These are phyloP conservation scores for Picea glauca DNA, from an alignment of 75 land plant genomes.

Conservation along the genomic window DNA sequence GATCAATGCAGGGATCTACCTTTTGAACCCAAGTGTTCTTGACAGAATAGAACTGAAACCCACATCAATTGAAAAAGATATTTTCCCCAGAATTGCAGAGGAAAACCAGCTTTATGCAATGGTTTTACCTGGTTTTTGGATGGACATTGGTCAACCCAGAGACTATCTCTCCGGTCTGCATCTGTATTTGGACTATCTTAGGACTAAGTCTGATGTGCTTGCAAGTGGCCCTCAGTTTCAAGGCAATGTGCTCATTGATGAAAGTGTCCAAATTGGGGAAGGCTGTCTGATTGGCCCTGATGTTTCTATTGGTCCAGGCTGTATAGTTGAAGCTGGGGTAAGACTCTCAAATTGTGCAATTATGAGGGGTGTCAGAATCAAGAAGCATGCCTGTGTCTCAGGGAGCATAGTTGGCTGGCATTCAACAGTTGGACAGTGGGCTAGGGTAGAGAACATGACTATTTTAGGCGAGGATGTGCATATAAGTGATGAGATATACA, in stretches of 20 bases:
- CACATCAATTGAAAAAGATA: conserved; percentile 46
- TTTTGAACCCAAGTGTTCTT: conserved; percentile 29
- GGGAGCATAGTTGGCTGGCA: conserved; percentile 47
- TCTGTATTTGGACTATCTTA: conserved; percentile 34
- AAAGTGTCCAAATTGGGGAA: conserved; percentile 31
- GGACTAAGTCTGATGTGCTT: conserved; percentile 26
- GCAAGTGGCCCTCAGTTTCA: conserved; percentile 14
- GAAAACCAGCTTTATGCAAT: conserved; percentile 35
- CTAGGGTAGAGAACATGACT: conserved; percentile 47
- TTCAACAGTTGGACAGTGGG: conserved; percentile 45
- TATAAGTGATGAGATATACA: conserved; percentile 37
- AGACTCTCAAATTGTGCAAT: conserved; percentile 38
- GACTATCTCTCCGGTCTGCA: conserved; percentile 35
- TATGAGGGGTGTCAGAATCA: conserved; percentile 45
- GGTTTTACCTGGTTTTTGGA: conserved; percentile 52
- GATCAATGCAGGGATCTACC: conserved; percentile 49
- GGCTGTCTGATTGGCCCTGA: conserved; percentile 47
- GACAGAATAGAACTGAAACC: conserved; percentile 39
- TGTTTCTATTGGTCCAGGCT: conserved; percentile 42
- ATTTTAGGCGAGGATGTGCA: conserved; percentile 47
- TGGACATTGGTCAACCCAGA: conserved; percentile 46
- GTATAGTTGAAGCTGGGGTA: conserved; percentile 38
- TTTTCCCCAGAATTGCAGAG: conserved; percentile 36
- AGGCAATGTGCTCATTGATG: conserved; percentile 42
- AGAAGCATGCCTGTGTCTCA: conserved; percentile 48